Evolutionary conservation across 139 green algal species (phyloP), one percentile per base, ranked within the genome.

Genomic region (Gonium pectorale): DNA sequence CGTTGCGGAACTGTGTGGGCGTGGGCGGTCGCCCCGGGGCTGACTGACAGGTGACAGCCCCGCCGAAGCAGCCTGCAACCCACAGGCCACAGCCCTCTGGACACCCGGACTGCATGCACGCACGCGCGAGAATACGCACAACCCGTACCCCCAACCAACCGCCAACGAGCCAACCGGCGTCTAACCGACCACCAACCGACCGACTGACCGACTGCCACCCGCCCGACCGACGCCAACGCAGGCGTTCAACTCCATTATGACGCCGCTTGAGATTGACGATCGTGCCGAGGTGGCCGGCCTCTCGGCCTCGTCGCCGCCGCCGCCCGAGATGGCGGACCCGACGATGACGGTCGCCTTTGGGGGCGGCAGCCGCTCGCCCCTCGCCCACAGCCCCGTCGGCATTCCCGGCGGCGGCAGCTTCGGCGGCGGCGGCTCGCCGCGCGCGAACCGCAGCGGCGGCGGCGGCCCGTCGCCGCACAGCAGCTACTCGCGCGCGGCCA

Each of bases 221-320:
- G 19, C 29, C 56, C 29, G 8, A 41, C 60, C 29, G 13, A 8
- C 26, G 7, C n/a, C 4, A 56, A 4, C 38, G 22, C 69, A 78
- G 69, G 46, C 41, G 4, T 80, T 80, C 71, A 67, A 67, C 71
- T 46, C 51, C 24, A 63, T 80, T 24, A 80, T 80, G 71, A 80
- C 71, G 6, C 71, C 71, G 0, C 22, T 67, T 0, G 71, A 81
- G 38, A 17, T 69, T 9, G 31, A 59, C 74, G 49, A 81, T 5
- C n/a, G 35, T 19, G 9, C 6, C 0, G 22, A 24, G 2, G 33
- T 3, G 27, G 29, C 24, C 33, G 11, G 15, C 1, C 40, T 31
- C 21, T 13, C 46, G 51, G 46, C 70, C 3, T 6, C 49, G 44
- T n/a, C 13, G 21, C 40, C 26, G 37, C 35, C 27, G 40, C 9